phyloP scores from a whole-genome alignment of 768 basidiomycete genomes.

The Pleurotus citrinopileatus region DNA sequence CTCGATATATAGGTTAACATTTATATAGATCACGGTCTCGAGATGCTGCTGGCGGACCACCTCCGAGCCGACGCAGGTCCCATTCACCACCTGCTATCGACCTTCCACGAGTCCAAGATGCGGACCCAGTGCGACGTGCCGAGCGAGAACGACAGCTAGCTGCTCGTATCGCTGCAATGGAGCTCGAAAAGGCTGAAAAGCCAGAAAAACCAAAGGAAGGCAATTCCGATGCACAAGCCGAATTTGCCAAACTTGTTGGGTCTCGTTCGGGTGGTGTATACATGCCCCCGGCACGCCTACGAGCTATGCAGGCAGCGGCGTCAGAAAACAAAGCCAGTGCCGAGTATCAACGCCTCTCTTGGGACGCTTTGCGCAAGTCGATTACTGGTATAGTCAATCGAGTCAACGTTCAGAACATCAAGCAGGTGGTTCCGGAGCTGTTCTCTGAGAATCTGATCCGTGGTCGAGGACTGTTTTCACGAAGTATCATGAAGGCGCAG shows the following conservation, averaged over 20 bases:
- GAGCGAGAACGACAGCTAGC: constrained; percentile 82
- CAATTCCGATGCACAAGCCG: constrained; percentile 72
- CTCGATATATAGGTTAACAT: constrained; percentile 24
- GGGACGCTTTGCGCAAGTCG: constrained; percentile 97
- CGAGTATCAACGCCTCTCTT: constrained; percentile 93
- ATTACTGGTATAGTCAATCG: constrained; percentile 99
- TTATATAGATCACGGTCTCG: constrained; percentile 49
- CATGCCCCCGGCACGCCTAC: constrained; percentile 90
- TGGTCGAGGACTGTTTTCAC: constrained; percentile 87
- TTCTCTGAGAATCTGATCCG: constrained; percentile 93
- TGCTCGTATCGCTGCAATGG: constrained; percentile 63
- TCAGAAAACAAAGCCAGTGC: constrained; percentile 75
- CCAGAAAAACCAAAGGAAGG: constrained; percentile 44
- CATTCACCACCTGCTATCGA: constrained; percentile 32
- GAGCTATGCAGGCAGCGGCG: constrained; percentile 86
- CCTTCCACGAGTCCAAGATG: constrained; percentile 53
- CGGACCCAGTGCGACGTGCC: constrained; percentile 71
- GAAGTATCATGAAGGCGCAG: constrained; percentile 98
- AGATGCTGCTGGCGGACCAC: constrained; percentile 36
- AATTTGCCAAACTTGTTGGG: constrained; percentile 82
- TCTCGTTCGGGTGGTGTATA: constrained; percentile 93
- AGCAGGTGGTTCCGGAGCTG: constrained; percentile 85
- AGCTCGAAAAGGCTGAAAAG: constrained; percentile 61
- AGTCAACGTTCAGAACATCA: constrained; percentile 96
- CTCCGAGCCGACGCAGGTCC: constrained; percentile 42